Percentiles rank a stretch among this genome's conserved stretches.
Conservation (phyloP, 2,329 filamentous ascomycete species). For the Curvularia sp. region DNA sequence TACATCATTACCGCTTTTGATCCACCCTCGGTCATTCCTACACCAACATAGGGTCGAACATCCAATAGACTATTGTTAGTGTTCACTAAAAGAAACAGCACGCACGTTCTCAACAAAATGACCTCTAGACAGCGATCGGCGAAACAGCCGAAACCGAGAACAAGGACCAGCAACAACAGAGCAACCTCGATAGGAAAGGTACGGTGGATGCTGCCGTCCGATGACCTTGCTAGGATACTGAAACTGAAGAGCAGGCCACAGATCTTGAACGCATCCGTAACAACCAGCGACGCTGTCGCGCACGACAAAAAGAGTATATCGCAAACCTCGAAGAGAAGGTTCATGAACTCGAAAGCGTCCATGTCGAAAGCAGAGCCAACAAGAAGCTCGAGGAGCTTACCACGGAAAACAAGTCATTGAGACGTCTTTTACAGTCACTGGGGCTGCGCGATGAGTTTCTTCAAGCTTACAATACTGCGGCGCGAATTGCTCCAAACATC, state of each 20-base stretch:
- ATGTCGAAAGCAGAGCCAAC: constrained; percentile 5
- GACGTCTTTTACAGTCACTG: constrained; percentile 20
- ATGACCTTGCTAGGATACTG: not conserved
- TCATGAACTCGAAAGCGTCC: constrained; percentile 16
- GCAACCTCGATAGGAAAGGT: not conserved
- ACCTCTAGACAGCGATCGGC: not conserved
- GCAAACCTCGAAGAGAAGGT: constrained; percentile 24
- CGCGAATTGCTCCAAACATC: constrained; percentile 6
- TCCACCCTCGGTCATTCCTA: not conserved
- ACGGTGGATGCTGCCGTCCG: not conserved
- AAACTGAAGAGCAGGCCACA: constrained; percentile 7
- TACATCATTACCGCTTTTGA: not conserved
- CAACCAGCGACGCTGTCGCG: constrained; percentile 29
- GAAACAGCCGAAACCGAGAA: not conserved
- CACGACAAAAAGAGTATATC: constrained; percentile 24
- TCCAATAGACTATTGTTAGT: not conserved
- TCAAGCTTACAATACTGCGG: constrained; percentile 20
- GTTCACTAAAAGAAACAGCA: not conserved
- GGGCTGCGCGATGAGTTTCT: constrained; percentile 22
- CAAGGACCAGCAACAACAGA: not conserved
- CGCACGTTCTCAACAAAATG: not conserved
- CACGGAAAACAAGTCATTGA: not conserved
- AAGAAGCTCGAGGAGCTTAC: constrained; percentile 9
- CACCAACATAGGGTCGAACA: not conserved
- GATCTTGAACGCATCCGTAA: constrained; percentile 28